These are phyloP conservation scores for Salix dunnii DNA, from an alignment of 345 rosid species.

Conservation along the genomic window DNA sequence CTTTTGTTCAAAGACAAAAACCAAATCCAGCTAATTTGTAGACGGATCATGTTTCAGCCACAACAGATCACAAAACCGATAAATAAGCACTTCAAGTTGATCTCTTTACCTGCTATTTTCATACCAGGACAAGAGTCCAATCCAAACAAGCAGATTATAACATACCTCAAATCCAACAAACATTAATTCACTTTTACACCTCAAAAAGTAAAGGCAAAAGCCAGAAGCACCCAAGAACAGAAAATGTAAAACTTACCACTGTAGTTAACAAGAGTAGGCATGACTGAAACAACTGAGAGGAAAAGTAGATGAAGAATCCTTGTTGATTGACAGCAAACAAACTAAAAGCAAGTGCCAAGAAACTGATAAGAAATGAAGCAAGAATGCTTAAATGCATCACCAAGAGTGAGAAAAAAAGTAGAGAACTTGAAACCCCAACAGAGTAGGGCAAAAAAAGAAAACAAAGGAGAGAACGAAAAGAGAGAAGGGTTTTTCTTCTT, in stretches of 20 bases:
- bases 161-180: neutral
- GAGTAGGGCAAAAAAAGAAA: constrained; percentile 48
- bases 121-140: neutral
- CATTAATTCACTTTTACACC: neutral
- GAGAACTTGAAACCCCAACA: constrained; percentile 38
- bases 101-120: neutral
- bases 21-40: neutral
- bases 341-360: constrained; percentile 5
- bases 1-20: neutral
- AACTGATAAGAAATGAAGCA: constrained; percentile 13
- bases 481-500: neutral
- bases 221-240: neutral
- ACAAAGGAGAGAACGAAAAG: neutral
- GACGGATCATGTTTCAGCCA: neutral
- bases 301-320: constrained; percentile 18
- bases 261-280: constrained; percentile 66
- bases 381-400: constrained; percentile 40
- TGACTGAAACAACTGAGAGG: constrained; percentile 26
- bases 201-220: neutral
- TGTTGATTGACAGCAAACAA: constrained; percentile 17
- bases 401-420: neutral
- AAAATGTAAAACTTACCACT: constrained; percentile 32
- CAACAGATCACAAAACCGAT: neutral
- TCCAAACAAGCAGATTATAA: neutral
- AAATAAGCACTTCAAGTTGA: neutral